Percentiles rank a stretch among this genome's conserved stretches.
Conservation (phyloP, 352 stramenopile species). For the Aphanomyces astaci region DNA sequence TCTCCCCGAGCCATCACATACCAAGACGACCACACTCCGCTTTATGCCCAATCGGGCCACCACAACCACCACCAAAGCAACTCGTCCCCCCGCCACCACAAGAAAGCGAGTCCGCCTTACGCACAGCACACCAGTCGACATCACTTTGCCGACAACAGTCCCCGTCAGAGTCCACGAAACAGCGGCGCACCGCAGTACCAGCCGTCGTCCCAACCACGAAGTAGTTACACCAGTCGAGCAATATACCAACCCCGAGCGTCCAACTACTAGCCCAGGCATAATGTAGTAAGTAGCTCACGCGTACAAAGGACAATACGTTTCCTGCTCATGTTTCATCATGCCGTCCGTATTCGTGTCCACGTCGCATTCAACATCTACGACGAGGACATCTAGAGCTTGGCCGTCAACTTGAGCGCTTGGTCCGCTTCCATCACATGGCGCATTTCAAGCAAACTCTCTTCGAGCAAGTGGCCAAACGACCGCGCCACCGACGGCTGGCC, state of each 20-base stretch:
- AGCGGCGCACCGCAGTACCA: no score
- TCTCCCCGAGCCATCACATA: neutral
- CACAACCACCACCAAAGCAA: slow-evolving; percentile 3
- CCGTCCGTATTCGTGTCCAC: no score
- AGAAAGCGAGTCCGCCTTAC: neutral
- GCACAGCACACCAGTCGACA: neutral
- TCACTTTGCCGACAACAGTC: neutral
- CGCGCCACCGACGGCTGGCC: slow-evolving; percentile 36
- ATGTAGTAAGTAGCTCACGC: no score
- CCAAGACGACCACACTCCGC: neutral
- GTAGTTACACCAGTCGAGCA: neutral
- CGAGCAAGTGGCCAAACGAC: slow-evolving; percentile 60
- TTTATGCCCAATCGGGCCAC: neutral
- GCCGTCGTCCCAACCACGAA: neutral
- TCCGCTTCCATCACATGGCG: slow-evolving; percentile 46
- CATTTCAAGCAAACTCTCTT: slow-evolving; percentile 74
- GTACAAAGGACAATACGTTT: no score
- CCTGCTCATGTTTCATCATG: no score
- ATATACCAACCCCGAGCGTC: neutral
- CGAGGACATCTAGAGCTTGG: slow-evolving; percentile 21
- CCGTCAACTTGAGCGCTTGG: slow-evolving; percentile 4
- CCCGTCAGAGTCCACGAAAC: neutral
- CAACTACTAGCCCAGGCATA: no score
- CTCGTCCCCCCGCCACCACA: neutral
- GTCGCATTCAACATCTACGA: no score